These are phyloP conservation scores for Begonia peltatifolia DNA, from an alignment of 306 rosid species.

Conservation along the genomic window DNA sequence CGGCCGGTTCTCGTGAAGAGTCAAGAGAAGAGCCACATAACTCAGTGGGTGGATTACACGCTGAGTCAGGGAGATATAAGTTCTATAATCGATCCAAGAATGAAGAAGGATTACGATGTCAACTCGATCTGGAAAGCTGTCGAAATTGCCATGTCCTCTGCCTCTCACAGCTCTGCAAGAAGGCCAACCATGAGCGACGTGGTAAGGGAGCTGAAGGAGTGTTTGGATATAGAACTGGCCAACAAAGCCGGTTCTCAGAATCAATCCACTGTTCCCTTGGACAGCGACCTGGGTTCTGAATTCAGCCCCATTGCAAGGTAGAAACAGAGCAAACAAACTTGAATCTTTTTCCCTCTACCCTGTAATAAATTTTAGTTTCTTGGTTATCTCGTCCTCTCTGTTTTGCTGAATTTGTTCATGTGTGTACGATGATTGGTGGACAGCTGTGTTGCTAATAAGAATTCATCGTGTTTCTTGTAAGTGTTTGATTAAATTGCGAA, in stretches of 20 bases:
- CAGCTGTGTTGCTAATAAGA: no score
- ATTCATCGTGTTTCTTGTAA: no score
- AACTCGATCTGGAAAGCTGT: constrained; percentile 14
- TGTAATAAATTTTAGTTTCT: no score
- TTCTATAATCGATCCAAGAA: constrained; percentile 5
- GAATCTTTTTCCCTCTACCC: no score
- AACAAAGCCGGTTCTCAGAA: not conserved
- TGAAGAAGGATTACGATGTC: constrained; percentile 1
- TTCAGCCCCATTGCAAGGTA: not conserved
- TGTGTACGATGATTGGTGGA: no score
- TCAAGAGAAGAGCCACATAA: constrained; percentile 5
- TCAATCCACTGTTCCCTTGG: not conserved
- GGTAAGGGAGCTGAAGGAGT: constrained; percentile 8
- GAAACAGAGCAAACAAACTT: not conserved
- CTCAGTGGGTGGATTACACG: constrained; percentile 10
- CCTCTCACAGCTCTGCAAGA: constrained; percentile 2
- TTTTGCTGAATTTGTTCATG: no score
- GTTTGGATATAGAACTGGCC: constrained; percentile 10
- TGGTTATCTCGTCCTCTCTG: no score
- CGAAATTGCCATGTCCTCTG: constrained; percentile 7
- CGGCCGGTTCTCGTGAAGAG: constrained; percentile 8
- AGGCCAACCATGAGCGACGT: constrained; percentile 14
- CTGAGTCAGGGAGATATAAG: constrained; percentile 8
- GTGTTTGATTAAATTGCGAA: no score
- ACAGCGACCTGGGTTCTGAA: not conserved